phyloP scores from a whole-genome alignment of 176 grass and related monocot species.

The Oryza meyeriana region DNA sequence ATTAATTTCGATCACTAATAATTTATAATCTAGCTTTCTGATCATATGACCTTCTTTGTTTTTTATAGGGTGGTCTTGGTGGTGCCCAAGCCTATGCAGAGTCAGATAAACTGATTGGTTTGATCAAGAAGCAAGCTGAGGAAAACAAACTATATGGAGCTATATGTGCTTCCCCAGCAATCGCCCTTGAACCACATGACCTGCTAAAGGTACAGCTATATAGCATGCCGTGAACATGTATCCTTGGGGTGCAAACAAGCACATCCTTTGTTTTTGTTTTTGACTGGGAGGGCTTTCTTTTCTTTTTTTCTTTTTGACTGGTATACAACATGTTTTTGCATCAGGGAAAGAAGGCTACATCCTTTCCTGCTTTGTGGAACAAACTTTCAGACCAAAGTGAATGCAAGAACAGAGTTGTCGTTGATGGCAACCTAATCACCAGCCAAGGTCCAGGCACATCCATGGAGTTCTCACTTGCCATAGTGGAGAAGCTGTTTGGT shows the following conservation, averaged over 20 bases:
- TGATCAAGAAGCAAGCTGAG: slow-evolving; percentile 64
- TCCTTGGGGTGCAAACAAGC: neutral
- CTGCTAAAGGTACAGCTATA: slow-evolving; percentile 67
- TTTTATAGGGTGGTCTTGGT: slow-evolving; percentile 62
- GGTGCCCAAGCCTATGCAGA: slow-evolving; percentile 71
- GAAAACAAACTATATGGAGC: slow-evolving; percentile 65
- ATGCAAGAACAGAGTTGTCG: slow-evolving; percentile 58
- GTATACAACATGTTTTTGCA: neutral
- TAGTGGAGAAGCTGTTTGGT: slow-evolving; percentile 73
- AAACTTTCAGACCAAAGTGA: slow-evolving; percentile 67
- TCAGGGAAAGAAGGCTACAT: slow-evolving; percentile 80
- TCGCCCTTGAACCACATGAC: slow-evolving; percentile 64
- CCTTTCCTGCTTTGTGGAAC: slow-evolving; percentile 62
- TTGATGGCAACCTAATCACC: slow-evolving; percentile 76
- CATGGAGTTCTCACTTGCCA: slow-evolving; percentile 58
- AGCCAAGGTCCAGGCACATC: slow-evolving; percentile 76
- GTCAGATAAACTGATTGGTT: slow-evolving; percentile 58
- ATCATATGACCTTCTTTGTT: neutral
- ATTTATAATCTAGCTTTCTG: neutral
- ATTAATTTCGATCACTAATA: neutral
- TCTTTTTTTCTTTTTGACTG: neutral
- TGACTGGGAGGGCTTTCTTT: neutral
- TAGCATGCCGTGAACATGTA: neutral
- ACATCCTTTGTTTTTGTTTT: neutral
- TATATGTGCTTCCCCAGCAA: slow-evolving; percentile 78